These are phyloP conservation scores for Mycena sp. DNA, from an alignment of 1,284 basidiomycete genomes.

Conservation along the genomic window DNA sequence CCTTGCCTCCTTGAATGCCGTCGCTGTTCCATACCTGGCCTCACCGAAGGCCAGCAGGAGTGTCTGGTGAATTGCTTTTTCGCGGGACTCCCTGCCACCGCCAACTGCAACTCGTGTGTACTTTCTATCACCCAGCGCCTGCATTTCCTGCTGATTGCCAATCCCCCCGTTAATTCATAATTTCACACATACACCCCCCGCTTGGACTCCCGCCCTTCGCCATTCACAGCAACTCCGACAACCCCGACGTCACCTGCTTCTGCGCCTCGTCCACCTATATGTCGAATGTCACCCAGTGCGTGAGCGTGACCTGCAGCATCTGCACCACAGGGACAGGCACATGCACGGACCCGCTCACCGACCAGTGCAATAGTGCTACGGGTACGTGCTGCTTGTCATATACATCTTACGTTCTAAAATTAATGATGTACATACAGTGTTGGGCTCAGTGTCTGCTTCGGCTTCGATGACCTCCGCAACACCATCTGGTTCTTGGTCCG, in stretches of 20 bases:
- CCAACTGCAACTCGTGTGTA: background rate
- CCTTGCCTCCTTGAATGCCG: background rate
- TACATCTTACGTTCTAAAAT: background rate
- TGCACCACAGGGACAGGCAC: conserved; percentile 9
- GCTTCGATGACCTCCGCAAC: too few species aligned
- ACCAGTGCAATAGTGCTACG: background rate
- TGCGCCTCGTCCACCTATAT: background rate
- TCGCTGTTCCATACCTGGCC: background rate
- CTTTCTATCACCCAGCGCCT: background rate
- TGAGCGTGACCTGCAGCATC: conserved; percentile 3
- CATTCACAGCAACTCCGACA: background rate
- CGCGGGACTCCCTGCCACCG: background rate
- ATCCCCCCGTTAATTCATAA: too few species aligned
- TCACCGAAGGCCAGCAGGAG: conserved; percentile 1
- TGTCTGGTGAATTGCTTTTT: conserved; percentile 6
- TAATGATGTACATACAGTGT: too few species aligned
- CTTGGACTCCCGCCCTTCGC: too few species aligned
- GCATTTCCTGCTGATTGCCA: background rate
- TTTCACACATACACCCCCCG: too few species aligned
- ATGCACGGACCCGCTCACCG: conserved; percentile 1
- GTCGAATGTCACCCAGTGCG: conserved; percentile 9
- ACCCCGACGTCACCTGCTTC: conserved; percentile 6
- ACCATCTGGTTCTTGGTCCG: too few species aligned
- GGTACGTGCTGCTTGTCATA: background rate
- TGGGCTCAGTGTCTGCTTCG: too few species aligned